Percentiles rank a stretch among this genome's conserved stretches.
These are phyloP conservation scores for Omphalotus olearius DNA, from an alignment of 1,284 basidiomycete species.

Conservation along the genomic window DNA sequence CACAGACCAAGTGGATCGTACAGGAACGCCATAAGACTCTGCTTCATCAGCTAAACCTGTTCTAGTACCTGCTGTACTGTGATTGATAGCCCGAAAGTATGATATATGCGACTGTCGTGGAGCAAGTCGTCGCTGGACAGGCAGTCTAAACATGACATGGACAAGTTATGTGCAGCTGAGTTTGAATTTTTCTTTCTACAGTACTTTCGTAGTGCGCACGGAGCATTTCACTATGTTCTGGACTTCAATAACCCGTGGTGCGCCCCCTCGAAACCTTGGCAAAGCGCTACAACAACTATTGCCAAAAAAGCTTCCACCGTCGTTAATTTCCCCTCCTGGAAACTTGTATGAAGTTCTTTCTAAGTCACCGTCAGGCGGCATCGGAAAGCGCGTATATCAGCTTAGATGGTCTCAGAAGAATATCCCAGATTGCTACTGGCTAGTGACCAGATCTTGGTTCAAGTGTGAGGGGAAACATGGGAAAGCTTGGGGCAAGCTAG, in stretches of 20 bases:
- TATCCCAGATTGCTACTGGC: slow-evolving; percentile 66
- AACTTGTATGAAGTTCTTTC: slow-evolving; percentile 71
- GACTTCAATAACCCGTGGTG: slow-evolving; percentile 24
- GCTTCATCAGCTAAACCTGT: slow-evolving; percentile 24
- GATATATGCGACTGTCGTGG: slow-evolving; percentile 8
- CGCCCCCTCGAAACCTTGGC: slow-evolving; percentile 24
- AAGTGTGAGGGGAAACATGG: slow-evolving; percentile 71
- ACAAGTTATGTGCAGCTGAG: slow-evolving; percentile 19
- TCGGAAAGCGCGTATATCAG: slow-evolving; percentile 66
- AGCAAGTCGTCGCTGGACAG: slow-evolving; percentile 17
- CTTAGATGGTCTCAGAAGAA: slow-evolving; percentile 68
- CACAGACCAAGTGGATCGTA: slow-evolving; percentile 71
- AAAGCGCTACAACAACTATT: slow-evolving; percentile 50
- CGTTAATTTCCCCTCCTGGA: slow-evolving; percentile 49
- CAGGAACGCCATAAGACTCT: slow-evolving; percentile 59
- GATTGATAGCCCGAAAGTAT: slow-evolving; percentile 7
- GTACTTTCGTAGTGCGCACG: slow-evolving; percentile 14
- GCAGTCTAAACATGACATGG: slow-evolving; percentile 19
- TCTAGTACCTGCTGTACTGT: slow-evolving; percentile 2
- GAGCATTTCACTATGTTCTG: slow-evolving; percentile 25
- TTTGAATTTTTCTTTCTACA: slow-evolving; percentile 19
- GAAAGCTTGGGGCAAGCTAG: slow-evolving; percentile 71
- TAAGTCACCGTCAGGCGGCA: slow-evolving; percentile 59
- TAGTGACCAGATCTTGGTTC: slow-evolving; percentile 62
- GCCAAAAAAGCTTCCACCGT: slow-evolving; percentile 48